Base-by-base conservation (phyloP, 1,139 yeast species). In the Spathaspora jeffriesii region DNA sequence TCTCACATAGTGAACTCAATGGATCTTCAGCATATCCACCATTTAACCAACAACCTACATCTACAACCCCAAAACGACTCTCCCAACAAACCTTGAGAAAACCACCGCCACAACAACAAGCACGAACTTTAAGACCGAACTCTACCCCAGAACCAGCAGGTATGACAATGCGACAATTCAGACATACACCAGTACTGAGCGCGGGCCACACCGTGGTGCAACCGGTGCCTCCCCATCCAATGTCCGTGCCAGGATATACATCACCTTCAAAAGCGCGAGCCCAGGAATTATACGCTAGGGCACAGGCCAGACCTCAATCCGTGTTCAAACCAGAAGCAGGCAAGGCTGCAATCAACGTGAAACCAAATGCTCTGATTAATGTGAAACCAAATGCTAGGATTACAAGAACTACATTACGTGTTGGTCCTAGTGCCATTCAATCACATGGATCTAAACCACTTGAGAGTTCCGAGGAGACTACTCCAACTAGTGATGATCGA, bases 221-320 rank as follows among this genome's bases (percentile, higher is more conserved):
- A 51, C 79, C 80, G 15, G 66, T 75, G 17, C 66, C 76, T 4
- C 71, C 70, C 13, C 78, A 73, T 51, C 79, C 78, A 11, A 68
- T 68, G n/a, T 60, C 66, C 41, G 71, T 60, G 51, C 73, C 74
- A 10, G 67, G 67, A 43, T 70, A 70, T 50, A 70, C 64, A 47
- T 72, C 77, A 5, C 78, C 76, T 18, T 70, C 79, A 0, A 76
- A 76, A 49, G 52, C 60, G 14, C 70, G 66, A 53, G 81, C 81
- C 1, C 76, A 74, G 6, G 80, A 78, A 47, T 70, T 79, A 43
- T 79, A 79, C 48, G 73, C 79, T 15, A 76, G 69, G 51, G 84
- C 83, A 1, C 71, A 75, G 45, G 50, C 67, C 14, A 68, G 80
- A 55, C 76, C 78, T 25, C 51, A 62, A 18, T 72, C 78, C 10